phyloP scores from a whole-genome alignment of 306 rosid genomes.

The Quercus agrifolia region DNA sequence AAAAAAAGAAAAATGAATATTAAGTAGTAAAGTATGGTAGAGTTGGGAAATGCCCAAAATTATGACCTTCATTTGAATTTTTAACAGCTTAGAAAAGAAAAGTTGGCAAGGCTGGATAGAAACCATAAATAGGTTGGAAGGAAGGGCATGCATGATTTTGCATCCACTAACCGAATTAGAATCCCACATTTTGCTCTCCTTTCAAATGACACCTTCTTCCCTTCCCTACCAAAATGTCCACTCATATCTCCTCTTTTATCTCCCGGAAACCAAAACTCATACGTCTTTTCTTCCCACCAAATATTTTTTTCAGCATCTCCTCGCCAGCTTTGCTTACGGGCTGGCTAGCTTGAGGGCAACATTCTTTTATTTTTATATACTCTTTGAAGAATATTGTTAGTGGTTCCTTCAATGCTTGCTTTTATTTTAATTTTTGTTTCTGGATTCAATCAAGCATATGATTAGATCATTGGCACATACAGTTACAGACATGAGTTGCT shows the following conservation, averaged over 20 bases:
- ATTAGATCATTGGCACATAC: background rate
- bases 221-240: slow-evolving; percentile 14
- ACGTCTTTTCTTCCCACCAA: background rate
- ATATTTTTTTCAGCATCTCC: background rate
- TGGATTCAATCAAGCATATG: background rate
- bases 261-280: slow-evolving; percentile 26
- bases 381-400: background rate
- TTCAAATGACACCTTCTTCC: background rate
- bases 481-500: slow-evolving; percentile 57
- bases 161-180: background rate
- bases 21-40: too few species aligned
- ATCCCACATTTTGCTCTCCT: slow-evolving; percentile 20
- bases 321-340: background rate
- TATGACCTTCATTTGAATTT: too few species aligned
- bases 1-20: too few species aligned
- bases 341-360: background rate
- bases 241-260: slow-evolving; percentile 41
- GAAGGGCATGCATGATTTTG: background rate
- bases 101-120: background rate
- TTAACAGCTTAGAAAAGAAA: too few species aligned
- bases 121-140: slow-evolving; percentile 10
- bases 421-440: background rate
- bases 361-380: too few species aligned
- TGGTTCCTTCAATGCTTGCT: background rate
- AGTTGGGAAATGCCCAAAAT: too few species aligned